These are phyloP conservation scores for Nematodospora anomalae DNA, from an alignment of 1,139 yeast genomes.

Conservation along the genomic window DNA sequence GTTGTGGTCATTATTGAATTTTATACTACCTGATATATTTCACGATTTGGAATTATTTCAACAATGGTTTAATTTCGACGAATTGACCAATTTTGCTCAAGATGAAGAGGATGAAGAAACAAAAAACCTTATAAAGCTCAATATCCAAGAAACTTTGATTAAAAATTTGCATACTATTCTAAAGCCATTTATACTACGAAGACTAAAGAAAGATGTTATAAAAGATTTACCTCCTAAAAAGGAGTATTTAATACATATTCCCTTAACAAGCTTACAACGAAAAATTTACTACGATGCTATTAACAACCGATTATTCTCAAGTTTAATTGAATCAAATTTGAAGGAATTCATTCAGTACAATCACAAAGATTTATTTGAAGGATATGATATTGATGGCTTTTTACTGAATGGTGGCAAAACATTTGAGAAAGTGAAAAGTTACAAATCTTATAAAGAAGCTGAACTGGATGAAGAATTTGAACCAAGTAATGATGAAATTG, in stretches of 20 bases:
- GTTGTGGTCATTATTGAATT: slow-evolving; percentile 86
- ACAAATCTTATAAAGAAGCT: slow-evolving; percentile 22
- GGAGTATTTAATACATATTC: slow-evolving; percentile 79
- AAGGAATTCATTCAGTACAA: slow-evolving; percentile 45
- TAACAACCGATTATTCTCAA: slow-evolving; percentile 40
- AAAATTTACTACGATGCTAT: slow-evolving; percentile 64
- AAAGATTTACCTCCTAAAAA: slow-evolving; percentile 77
- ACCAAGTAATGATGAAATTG: slow-evolving; percentile 7
- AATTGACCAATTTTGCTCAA: slow-evolving; percentile 43
- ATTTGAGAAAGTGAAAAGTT: slow-evolving; percentile 9
- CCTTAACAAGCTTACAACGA: slow-evolving; percentile 62
- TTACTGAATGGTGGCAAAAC: slow-evolving; percentile 24
- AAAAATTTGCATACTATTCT: slow-evolving; percentile 81
- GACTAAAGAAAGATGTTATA: slow-evolving; percentile 75
- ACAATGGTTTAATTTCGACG: slow-evolving; percentile 87
- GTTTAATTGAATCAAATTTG: slow-evolving; percentile 45
- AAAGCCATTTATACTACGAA: slow-evolving; percentile 80
- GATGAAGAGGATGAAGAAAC: slow-evolving; percentile 35
- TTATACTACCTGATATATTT: slow-evolving; percentile 88
- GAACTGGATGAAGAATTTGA: slow-evolving; percentile 25
- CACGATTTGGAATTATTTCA: slow-evolving; percentile 86
- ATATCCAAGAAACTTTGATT: slow-evolving; percentile 64
- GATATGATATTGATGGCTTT: slow-evolving; percentile 39
- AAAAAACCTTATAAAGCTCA: slow-evolving; percentile 53
- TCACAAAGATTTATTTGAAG: slow-evolving; percentile 21